A percentile compares a stretch with the other conserved stretches of the same genome.
phyloP scores from a whole-genome alignment of 1,284 basidiomycete genomes.

The Meripilus lineatus region DNA sequence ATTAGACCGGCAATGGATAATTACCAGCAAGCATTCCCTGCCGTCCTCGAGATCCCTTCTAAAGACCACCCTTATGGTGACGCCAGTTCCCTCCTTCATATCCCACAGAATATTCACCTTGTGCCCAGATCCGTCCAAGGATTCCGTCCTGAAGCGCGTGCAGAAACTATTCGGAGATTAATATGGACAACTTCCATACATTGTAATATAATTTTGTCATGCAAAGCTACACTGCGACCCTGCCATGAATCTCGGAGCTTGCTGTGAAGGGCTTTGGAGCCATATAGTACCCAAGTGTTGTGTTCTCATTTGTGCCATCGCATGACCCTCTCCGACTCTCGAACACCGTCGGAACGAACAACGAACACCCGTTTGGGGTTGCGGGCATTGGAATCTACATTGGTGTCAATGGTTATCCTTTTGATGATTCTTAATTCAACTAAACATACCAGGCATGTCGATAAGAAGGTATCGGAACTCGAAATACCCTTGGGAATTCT shows the following conservation, averaged over 20 bases:
- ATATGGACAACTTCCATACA: slow-evolving; percentile 10
- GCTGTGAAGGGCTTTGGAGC: no score
- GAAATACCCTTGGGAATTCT: slow-evolving; percentile 76
- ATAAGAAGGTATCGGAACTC: slow-evolving; percentile 73
- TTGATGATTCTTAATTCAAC: no score
- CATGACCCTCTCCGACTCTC: slow-evolving; percentile 68
- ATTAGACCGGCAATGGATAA: slow-evolving; percentile 94
- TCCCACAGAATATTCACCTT: slow-evolving; percentile 5
- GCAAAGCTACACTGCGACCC: no score
- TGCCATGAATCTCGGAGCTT: no score
- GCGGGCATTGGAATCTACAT: slow-evolving; percentile 53
- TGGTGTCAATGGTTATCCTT: no score
- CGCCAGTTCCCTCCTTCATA: neutral
- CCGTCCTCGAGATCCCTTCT: slow-evolving; percentile 94
- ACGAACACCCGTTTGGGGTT: slow-evolving; percentile 69
- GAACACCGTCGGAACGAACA: slow-evolving; percentile 57
- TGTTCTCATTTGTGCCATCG: slow-evolving; percentile 40
- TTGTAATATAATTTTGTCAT: slow-evolving; percentile 5
- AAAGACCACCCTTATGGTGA: slow-evolving; percentile 91
- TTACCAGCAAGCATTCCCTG: slow-evolving; percentile 95
- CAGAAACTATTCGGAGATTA: slow-evolving; percentile 94
- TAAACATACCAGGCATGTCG: slow-evolving; percentile 70
- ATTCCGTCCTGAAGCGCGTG: slow-evolving; percentile 95
- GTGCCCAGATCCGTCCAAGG: slow-evolving; percentile 86
- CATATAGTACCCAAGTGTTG: no score